Evolutionary conservation across 108 stramenopile genomes (phyloP).

Genomic region (Nitzschia sp.): DNA sequence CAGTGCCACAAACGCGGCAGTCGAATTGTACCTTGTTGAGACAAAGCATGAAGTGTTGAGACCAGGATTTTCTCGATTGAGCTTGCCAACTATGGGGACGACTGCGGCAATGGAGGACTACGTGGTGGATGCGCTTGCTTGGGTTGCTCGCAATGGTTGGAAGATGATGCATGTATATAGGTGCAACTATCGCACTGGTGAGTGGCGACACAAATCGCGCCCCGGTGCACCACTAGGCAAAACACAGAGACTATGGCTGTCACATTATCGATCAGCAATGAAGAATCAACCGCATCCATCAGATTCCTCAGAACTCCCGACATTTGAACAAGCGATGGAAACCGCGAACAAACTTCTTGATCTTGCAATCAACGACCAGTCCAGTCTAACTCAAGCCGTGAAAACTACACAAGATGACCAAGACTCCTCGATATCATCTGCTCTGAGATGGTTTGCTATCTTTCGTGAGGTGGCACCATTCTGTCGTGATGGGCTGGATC

Average conservation of each 20-base stretch:
- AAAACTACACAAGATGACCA: conserved; percentile 73
- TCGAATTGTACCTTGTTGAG: conserved; percentile 83
- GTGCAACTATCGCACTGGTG: conserved; percentile 82
- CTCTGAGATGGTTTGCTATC: conserved; percentile 79
- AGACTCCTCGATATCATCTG: conserved; percentile 13
- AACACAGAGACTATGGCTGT: conserved; percentile 72
- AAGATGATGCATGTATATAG: conserved; percentile 90
- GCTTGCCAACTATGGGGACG: conserved; percentile 78
- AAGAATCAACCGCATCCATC: neutral
- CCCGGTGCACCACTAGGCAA: conserved; percentile 77
- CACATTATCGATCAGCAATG: conserved; percentile 49
- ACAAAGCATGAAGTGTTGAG: conserved; percentile 84
- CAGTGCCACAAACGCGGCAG: conserved; percentile 41
- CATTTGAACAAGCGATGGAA: conserved; percentile 46
- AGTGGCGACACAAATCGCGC: conserved; percentile 81
- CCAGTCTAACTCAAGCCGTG: conserved; percentile 64
- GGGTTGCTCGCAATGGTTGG: conserved; percentile 88
- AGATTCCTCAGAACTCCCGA: conserved; percentile 5
- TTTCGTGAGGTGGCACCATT: conserved; percentile 58
- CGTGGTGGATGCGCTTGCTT: conserved; percentile 84
- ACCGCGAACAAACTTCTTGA: conserved; percentile 66
- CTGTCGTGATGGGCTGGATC: conserved; percentile 47
- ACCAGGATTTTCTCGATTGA: conserved; percentile 92
- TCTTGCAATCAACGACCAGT: conserved; percentile 51
- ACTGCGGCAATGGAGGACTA: conserved; percentile 81